Evolutionary conservation across 1,284 basidiomycete genomes (phyloP).

Genomic region (Trametes sp.): DNA sequence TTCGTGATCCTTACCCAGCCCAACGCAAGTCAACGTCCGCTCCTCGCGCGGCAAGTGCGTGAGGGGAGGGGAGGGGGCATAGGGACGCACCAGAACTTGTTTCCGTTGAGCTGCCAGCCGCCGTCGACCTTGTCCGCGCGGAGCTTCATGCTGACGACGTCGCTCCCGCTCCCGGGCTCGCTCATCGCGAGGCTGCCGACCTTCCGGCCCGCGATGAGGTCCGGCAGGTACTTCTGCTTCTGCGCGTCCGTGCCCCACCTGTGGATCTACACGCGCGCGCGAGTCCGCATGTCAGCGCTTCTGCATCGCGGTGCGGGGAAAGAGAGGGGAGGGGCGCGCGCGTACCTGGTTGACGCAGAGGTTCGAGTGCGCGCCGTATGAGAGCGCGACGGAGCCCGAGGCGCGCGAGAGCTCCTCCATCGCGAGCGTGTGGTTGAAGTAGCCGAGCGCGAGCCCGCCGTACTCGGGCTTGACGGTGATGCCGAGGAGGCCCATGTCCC

Average conservation of each 20-base stretch:
- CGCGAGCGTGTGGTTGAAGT: constrained; percentile 88
- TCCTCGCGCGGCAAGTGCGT: no score
- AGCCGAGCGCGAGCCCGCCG: constrained; percentile 82
- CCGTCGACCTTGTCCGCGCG: constrained; percentile 80
- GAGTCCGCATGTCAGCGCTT: background rate
- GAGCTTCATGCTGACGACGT: constrained; percentile 92
- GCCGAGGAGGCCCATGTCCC: constrained; percentile 86
- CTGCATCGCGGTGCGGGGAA: no score
- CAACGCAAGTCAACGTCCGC: background rate
- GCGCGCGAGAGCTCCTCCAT: constrained; percentile 94
- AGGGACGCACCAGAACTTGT: constrained; percentile 84
- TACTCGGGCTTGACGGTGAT: constrained; percentile 85
- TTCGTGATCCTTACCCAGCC: constrained; percentile 87
- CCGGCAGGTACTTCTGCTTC: constrained; percentile 88
- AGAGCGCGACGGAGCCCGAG: constrained; percentile 90
- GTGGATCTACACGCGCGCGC: constrained; percentile 62
- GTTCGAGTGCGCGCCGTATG: constrained; percentile 95
- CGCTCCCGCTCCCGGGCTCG: constrained; percentile 89
- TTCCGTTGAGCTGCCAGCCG: constrained; percentile 85
- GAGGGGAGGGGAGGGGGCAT: background rate
- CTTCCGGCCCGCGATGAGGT: constrained; percentile 83
- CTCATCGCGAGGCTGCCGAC: constrained; percentile 95
- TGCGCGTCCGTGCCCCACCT: constrained; percentile 89
- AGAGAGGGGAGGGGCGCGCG: background rate
- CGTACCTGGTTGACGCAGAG: constrained; percentile 78